phyloP scores from a whole-genome alignment of 139 green algal genomes.

The Micromonas commoda region DNA sequence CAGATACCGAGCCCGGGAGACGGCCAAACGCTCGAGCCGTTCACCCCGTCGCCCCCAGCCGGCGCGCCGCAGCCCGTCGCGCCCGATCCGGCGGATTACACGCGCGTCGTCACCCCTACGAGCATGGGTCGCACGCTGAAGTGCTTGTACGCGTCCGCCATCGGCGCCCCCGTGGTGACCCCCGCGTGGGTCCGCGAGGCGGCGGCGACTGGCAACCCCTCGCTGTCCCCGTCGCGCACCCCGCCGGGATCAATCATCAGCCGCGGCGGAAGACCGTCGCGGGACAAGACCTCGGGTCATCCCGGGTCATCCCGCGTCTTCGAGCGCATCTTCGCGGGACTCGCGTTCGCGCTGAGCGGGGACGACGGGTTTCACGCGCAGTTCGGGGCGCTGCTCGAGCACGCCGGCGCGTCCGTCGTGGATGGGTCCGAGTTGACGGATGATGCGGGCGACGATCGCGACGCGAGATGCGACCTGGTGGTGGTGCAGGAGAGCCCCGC shows the following conservation, averaged over 20 bases:
- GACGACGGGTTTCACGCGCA: neutral
- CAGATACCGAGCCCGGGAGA: no score
- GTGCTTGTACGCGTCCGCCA: neutral
- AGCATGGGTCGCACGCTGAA: conserved; percentile 1
- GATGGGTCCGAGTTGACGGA: neutral
- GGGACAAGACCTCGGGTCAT: no score
- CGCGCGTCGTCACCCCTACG: neutral
- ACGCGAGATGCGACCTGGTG: no score
- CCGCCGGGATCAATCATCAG: no score
- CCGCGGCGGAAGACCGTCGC: no score
- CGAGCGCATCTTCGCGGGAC: neutral
- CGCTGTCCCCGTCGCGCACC: neutral
- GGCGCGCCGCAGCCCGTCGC: no score
- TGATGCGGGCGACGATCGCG: neutral
- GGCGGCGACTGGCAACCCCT: neutral
- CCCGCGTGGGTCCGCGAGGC: neutral
- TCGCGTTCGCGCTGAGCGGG: neutral
- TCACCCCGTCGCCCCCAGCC: no score
- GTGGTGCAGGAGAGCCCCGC: no score
- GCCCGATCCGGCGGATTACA: no score
- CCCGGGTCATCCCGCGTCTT: no score
- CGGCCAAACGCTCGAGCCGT: no score
- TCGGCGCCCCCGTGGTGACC: neutral
- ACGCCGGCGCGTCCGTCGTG: conserved; percentile 8
- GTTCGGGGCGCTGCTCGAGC: neutral